Evolutionary conservation across 345 rosid genomes (phyloP).

Genomic region (Hevea brasiliensis): DNA sequence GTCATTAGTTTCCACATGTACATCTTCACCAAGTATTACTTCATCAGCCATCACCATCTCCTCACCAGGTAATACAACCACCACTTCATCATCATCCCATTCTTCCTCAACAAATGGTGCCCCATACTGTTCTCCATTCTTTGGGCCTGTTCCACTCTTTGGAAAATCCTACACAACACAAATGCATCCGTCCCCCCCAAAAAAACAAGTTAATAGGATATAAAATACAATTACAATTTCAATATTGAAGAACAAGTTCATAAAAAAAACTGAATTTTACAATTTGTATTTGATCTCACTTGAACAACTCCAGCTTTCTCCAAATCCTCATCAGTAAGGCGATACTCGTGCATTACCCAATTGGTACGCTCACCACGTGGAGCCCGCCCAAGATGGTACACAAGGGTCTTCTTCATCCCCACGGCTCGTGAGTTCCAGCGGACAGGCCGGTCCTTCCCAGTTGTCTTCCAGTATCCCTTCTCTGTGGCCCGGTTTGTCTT

Average conservation of each 20-base stretch:
- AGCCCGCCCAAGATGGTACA: conserved; percentile 86
- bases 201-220: background rate
- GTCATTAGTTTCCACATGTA: conserved; percentile 49
- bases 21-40: conserved; percentile 44
- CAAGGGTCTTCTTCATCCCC: conserved; percentile 99
- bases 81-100: conserved; percentile 72
- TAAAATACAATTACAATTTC: background rate
- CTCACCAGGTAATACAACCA: conserved; percentile 45
- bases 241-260: background rate
- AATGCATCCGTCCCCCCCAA: conserved; percentile 60
- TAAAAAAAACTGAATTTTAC: background rate
- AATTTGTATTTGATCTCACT: conserved; percentile 43
- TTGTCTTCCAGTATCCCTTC: conserved; percentile 94
- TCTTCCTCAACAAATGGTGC: conserved; percentile 96
- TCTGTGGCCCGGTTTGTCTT: conserved; percentile 93
- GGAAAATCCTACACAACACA: conserved; percentile 89
- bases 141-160: conserved; percentile 95
- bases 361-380: conserved; percentile 79
- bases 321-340: conserved; percentile 60
- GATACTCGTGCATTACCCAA: conserved; percentile 99
- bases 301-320: conserved; percentile 54
- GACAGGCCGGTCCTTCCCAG: conserved; percentile 84
- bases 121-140: conserved; percentile 94
- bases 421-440: conserved; percentile 41
- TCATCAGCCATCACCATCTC: conserved; percentile 39